Base-by-base conservation (phyloP, 2,329 filamentous ascomycete genomes). In the Calonectria leucothoes region DNA sequence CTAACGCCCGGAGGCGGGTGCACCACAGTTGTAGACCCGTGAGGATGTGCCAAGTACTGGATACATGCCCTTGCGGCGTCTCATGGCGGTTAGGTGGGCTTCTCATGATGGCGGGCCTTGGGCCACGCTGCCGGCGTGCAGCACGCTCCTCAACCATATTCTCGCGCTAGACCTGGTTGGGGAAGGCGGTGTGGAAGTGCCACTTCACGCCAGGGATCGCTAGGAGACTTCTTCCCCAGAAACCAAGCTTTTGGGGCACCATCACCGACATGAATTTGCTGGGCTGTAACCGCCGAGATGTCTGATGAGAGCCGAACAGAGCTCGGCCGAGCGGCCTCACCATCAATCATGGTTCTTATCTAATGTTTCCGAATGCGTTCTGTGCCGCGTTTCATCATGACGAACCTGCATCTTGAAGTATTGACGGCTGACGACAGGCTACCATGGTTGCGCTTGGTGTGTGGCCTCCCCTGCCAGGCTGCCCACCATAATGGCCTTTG, bases 101-200 rank as follows among this genome's bases (percentile, higher is more conserved):
- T 79, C 76, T 77, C 78, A 80, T 79, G 74, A 78, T 71, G 74
- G 74, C 74, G 78, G 76, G 75, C 72, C 74, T 75, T 80, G 66
- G 64, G 55, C 49, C 69, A 42, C 69, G 72, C 68, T 75, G 74
- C 78, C 73, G 76, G 78, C 76, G 74, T 78, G 77, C 77, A 81
- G 79, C 76, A 73, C 79, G 76, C 80, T 84, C 77, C 86, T 87
- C 86, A 87, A 87, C 86, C 85, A 87, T 86, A 86, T 85, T 81
- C 45, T 25, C 11, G 59, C 61, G 70, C 84, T 84, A 85, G 73
- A 8, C 83, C 80, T 45, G 70, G 78, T 75, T 20, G 0, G 78
- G 83, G 29, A 79, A 82, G 66, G 70, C 63, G 39, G 51, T 57
- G 57, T 73, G 52, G 52, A 37, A 66, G 70, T 75, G 75, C 63